These are phyloP conservation scores for Xylariaceae sp. DNA, from an alignment of 2,329 filamentous ascomycete species.

Conservation along the genomic window DNA sequence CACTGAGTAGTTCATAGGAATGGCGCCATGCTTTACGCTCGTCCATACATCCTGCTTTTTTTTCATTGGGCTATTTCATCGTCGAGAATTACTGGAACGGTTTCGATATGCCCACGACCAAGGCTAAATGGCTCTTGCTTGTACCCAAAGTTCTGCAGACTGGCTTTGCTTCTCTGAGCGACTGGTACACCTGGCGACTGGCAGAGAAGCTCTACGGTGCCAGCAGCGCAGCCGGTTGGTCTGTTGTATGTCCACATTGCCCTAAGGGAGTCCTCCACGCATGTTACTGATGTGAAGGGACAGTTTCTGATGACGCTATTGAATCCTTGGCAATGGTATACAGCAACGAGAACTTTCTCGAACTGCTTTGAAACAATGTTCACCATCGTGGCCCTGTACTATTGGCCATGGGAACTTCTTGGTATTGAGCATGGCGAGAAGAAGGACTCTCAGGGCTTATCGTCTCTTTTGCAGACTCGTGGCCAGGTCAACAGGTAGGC, in stretches of 20 bases:
- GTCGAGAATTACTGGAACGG: conserved; percentile 55
- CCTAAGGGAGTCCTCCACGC: neutral
- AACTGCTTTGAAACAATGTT: conserved; percentile 91
- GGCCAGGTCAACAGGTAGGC: conserved; percentile 33
- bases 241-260: conserved; percentile 57
- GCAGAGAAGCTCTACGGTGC: conserved; percentile 70
- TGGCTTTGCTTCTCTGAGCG: conserved; percentile 70
- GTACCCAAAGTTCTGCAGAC: conserved; percentile 77
- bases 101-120: conserved; percentile 44
- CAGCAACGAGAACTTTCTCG: conserved; percentile 87
- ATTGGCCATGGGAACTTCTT: conserved; percentile 83
- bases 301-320: conserved; percentile 68
- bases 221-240: conserved; percentile 61
- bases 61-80: conserved; percentile 70
- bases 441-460: conserved; percentile 37
- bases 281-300: conserved; percentile 14
- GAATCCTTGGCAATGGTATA: conserved; percentile 97
- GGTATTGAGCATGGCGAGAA: conserved; percentile 39
- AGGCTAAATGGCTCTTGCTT: conserved; percentile 65
- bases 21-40: conserved; percentile 86
- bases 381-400: conserved; percentile 73
- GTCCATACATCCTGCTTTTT: conserved; percentile 85
- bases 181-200: conserved; percentile 86
- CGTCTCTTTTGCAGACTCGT: conserved; percentile 26
- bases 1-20: conserved; percentile 60